Base-by-base conservation (phyloP, 2,329 filamentous ascomycete genomes). In the Sordariomycetes sp. region DNA sequence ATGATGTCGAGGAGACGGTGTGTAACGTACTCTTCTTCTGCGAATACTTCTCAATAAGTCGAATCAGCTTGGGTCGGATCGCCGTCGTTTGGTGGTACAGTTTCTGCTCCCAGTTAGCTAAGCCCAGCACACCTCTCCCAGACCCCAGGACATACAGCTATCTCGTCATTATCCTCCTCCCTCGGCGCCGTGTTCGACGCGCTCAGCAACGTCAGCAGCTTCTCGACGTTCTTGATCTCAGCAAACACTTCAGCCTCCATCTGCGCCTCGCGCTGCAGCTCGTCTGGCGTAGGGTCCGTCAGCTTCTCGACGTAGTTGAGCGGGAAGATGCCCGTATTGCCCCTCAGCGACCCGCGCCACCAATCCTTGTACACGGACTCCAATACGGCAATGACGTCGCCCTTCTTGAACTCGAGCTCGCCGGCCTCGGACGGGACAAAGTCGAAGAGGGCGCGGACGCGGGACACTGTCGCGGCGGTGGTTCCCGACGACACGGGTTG, bases 281-380 rank as follows among this genome's bases (percentile, higher is more conserved):
- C 94, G 63, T 97, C 92, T 20, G 86, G 85, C 0, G 94, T 97
- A 5, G 94, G 94, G 66, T 99, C 94, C 57, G 91, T 85, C 62
- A 99, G 76, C 72, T 99, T 99, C 74, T 99, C 94, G 17, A 99
- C 94, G 67, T 99, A 99, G 74, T 99, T 99, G 62, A 99, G 80
- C 7, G 94, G 94, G 71, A 99, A 99, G 62, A 99, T 99, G 64
- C 94, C 94, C 7, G 90, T 96, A 70, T 96, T 90, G 22, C 94
- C 94, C 67, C 91, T 85, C 59, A 99, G 75, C 50, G 91, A 95
- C 1, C 94, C 94, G 64, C 95, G 92, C 94, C 94, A 99, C 94
- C 94, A 99, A 70, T 99, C 94, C 72, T 97, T 99, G 75, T 95
- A 99, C 1, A 97, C 94, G 1, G 91, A 96, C 71, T 97, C 94